A percentile compares a stretch with the other conserved stretches of the same genome.
These are phyloP conservation scores for Collybia nuda DNA, from an alignment of 768 basidiomycete genomes.

Conservation along the genomic window DNA sequence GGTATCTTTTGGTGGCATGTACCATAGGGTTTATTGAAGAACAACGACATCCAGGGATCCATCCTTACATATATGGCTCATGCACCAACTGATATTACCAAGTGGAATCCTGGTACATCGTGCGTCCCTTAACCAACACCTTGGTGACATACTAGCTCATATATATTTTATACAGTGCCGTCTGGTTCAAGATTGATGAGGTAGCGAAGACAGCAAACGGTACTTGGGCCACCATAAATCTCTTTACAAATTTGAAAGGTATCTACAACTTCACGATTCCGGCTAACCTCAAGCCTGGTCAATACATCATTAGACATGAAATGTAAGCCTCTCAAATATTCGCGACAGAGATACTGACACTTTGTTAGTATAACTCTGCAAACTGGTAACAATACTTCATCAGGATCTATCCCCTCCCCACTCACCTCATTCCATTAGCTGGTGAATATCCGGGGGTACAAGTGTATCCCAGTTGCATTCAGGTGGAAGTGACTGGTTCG, in stretches of 20 bases:
- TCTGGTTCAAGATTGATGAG: neutral
- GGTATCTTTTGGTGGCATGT: slow-evolving; percentile 17
- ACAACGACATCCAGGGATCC: slow-evolving; percentile 28
- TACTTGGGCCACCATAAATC: neutral
- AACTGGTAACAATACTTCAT: slow-evolving; percentile 25
- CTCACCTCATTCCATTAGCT: too few species aligned
- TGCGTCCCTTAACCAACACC: slow-evolving; percentile 30
- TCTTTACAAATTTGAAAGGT: slow-evolving; percentile 34
- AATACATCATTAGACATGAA: slow-evolving; percentile 50
- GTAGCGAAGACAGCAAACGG: neutral
- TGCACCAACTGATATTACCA: slow-evolving; percentile 42
- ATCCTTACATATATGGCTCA: slow-evolving; percentile 48
- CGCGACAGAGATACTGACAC: too few species aligned
- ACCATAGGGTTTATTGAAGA: too few species aligned
- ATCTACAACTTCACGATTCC: slow-evolving; percentile 46
- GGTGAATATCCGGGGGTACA: slow-evolving; percentile 45
- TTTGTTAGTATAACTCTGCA: slow-evolving; percentile 38
- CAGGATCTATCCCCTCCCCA: too few species aligned
- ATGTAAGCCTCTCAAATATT: slow-evolving; percentile 25
- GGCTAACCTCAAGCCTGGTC: slow-evolving; percentile 41
- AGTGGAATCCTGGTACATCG: slow-evolving; percentile 40
- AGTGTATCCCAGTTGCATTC: slow-evolving; percentile 46
- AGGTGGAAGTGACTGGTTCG: slow-evolving; percentile 44
- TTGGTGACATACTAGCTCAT: too few species aligned
- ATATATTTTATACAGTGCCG: neutral